phyloP scores from a whole-genome alignment of 331 rosid species.

The Acacia pycnantha region DNA sequence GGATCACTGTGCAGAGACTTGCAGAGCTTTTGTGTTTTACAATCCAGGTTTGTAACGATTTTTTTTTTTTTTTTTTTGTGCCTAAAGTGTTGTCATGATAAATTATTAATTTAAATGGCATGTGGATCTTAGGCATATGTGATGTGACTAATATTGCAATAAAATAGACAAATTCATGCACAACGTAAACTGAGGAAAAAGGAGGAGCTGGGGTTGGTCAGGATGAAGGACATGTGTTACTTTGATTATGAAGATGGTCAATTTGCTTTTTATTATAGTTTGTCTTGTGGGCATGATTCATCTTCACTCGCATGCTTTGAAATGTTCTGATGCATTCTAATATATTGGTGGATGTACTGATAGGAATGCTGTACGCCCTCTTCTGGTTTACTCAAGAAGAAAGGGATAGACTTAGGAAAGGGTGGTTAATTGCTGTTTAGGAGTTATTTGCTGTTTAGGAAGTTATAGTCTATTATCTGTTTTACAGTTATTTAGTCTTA shows the following conservation, averaged over 20 bases:
- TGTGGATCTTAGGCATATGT: neutral
- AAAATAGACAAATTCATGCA: neutral
- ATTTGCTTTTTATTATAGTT: conserved; percentile 1
- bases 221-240: neutral
- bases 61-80: neutral
- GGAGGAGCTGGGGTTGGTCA: neutral
- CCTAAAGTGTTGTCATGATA: neutral
- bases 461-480: too few species aligned
- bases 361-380: too few species aligned
- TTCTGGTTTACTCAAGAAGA: too few species aligned
- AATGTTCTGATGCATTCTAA: neutral
- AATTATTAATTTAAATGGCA: neutral
- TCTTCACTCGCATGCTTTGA: conserved; percentile 1
- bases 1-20: conserved; percentile 86
- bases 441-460: too few species aligned
- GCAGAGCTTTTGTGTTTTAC: conserved; percentile 86
- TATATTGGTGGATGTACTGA: neutral
- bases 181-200: neutral
- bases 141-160: neutral
- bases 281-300: conserved; percentile 21
- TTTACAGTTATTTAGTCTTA: too few species aligned
- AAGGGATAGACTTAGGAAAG: too few species aligned
- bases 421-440: too few species aligned
- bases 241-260: neutral
- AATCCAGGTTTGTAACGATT: conserved; percentile 66